Base-by-base conservation (phyloP, 805 yeast genomes). In the Spathaspora girioi region DNA sequence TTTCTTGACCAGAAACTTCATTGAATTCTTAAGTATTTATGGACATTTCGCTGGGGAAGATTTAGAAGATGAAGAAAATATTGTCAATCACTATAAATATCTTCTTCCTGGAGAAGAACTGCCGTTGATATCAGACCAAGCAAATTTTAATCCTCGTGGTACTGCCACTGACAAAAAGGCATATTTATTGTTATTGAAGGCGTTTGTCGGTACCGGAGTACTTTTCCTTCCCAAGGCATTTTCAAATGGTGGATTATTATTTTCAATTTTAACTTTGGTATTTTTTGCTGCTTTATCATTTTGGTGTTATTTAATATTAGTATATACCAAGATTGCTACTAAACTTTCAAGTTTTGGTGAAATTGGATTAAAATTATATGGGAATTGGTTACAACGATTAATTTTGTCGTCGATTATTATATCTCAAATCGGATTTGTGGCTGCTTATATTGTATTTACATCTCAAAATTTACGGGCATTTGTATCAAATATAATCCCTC, bases 11-110 rank as follows among this genome's bases (percentile, higher is more conserved):
- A 78, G 82, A 52, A 88, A 87, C 65, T 88, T 88, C 56, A 73
- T 87, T 58, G 94, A 88, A 64, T 88, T 88, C 61, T 70, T 88
- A 45, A 83, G 87, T 55, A 76, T 88, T 7, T 88, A 88, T 66
- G 96, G 96, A 6, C 93, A 88, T 70, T 88, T 88, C 68, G 94
- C 94, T 2, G 96, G 96, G 63, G 94, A 87, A 66, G 81, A 84
- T 40, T 76, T 87, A 49, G 93, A 86, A 59, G 87, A 83, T 60
- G 84, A 80, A 50, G 73, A 70, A 18, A 91, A 83, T 60, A 73
- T 70, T 63, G 80, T 81, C 1, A 80, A 83, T 55, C 80, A 76
- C 53, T 79, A 76, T 55, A 60, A 58, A 31, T 60, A 68, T 2
- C 45, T 54, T 12, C 57, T 56, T 14, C 66, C 68, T 1, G 46